These are phyloP conservation scores for Ilex asprella DNA, from an alignment of 257 asterid genomes.

Conservation along the genomic window DNA sequence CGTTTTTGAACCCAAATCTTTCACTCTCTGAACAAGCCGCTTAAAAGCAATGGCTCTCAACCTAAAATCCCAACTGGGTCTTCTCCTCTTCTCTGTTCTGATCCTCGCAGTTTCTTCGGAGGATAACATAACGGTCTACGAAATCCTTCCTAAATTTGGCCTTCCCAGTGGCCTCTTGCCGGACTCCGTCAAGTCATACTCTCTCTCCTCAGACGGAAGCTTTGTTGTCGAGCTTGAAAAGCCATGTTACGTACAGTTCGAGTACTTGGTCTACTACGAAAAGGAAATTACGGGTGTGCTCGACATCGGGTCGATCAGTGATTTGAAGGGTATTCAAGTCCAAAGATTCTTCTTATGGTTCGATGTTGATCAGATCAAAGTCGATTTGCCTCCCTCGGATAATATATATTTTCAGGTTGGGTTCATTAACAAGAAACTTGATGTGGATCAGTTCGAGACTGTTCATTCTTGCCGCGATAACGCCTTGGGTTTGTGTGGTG, in stretches of 20 bases:
- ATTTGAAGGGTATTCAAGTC: conserved; percentile 75
- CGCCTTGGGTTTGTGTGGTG: conserved; percentile 25
- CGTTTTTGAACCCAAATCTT: no score
- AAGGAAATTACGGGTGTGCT: conserved; percentile 69
- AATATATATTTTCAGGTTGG: conserved; percentile 85
- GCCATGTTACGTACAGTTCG: conserved; percentile 72
- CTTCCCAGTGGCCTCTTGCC: conserved; percentile 91
- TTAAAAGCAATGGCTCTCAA: conserved; percentile 14
- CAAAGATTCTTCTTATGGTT: conserved; percentile 79
- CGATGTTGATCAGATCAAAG: conserved; percentile 74
- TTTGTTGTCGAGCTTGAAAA: conserved; percentile 60
- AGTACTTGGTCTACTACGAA: conserved; percentile 73
- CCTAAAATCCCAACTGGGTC: conserved; percentile 9
- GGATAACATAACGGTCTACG: conserved; percentile 46
- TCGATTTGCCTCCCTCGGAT: conserved; percentile 76
- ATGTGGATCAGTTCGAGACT: conserved; percentile 60
- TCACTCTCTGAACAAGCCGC: no score
- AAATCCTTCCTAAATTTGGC: conserved; percentile 52
- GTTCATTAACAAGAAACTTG: conserved; percentile 75
- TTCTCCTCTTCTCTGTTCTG: background rate
- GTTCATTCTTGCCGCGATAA: conserved; percentile 69
- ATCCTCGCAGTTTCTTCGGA: conserved; percentile 7
- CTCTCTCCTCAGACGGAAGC: conserved; percentile 47
- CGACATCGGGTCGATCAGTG: conserved; percentile 51
- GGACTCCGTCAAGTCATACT: conserved; percentile 62